These are phyloP conservation scores for Graphiopsis chlorocephala DNA, from an alignment of 2,329 filamentous ascomycete species.

Conservation along the genomic window DNA sequence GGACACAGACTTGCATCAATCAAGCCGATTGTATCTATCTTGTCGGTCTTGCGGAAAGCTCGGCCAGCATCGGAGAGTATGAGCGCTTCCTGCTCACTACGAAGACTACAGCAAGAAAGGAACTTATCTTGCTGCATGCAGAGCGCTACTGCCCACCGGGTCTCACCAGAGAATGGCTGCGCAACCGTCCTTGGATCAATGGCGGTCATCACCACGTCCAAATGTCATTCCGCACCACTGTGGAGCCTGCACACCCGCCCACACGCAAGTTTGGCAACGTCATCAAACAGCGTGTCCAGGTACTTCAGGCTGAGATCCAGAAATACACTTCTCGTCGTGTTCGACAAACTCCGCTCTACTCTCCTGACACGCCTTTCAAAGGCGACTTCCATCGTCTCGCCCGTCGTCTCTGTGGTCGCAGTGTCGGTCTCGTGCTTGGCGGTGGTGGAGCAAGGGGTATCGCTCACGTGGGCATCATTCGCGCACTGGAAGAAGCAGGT, in stretches of 20 bases:
- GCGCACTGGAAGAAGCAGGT: conserved; percentile 90
- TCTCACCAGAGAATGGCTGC: conserved; percentile 80
- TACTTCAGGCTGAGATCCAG: conserved; percentile 93
- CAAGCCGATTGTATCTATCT: conserved; percentile 95
- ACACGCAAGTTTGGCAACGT: conserved; percentile 78
- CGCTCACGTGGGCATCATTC: conserved; percentile 88
- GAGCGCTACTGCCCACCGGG: conserved; percentile 86
- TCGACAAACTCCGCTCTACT: conserved; percentile 85
- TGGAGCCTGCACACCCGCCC: conserved; percentile 68
- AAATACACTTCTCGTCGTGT: conserved; percentile 95
- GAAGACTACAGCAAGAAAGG: conserved; percentile 93
- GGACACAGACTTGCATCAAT: conserved; percentile 96
- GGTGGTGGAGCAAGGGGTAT: conserved; percentile 91
- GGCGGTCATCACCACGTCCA: conserved; percentile 97
- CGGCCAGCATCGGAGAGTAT: conserved; percentile 89
- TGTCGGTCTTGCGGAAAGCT: conserved; percentile 85
- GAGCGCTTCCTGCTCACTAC: conserved; percentile 94
- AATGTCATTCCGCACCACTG: conserved; percentile 77
- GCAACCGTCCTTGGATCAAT: conserved; percentile 94
- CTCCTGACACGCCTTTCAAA: conserved; percentile 88
- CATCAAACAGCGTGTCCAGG: conserved; percentile 89
- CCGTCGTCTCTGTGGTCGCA: conserved; percentile 85
- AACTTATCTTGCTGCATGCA: conserved; percentile 82
- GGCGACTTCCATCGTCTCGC: conserved; percentile 94
- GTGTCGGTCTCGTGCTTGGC: conserved; percentile 88